Conservation (phyloP, 352 stramenopile genomes). For the Phytophthora podocarpi region DNA sequence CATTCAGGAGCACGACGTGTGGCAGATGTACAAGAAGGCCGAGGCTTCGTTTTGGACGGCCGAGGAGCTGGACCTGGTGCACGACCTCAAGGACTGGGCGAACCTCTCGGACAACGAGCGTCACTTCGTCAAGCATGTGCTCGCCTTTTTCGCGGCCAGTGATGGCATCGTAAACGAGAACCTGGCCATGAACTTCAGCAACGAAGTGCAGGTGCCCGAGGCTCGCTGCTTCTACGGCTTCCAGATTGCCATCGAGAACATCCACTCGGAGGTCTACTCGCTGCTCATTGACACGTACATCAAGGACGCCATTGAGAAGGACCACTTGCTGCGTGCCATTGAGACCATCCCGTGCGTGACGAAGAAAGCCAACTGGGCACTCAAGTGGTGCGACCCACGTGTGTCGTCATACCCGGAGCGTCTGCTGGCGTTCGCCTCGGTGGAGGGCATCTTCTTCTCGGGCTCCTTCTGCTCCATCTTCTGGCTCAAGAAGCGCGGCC, state of each 20-base stretch:
- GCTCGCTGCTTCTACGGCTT: slow-evolving; percentile 99
- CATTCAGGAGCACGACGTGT: slow-evolving; percentile 97
- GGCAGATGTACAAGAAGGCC: slow-evolving; percentile 99
- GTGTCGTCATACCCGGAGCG: slow-evolving; percentile 96
- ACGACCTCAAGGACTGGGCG: slow-evolving; percentile 96
- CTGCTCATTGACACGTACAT: slow-evolving; percentile 99
- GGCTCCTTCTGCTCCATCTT: slow-evolving; percentile 99
- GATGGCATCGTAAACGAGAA: slow-evolving; percentile 99
- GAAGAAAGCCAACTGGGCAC: slow-evolving; percentile 97
- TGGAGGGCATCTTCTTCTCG: slow-evolving; percentile 99
- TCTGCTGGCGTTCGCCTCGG: slow-evolving; percentile 96
- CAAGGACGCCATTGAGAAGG: slow-evolving; percentile 95
- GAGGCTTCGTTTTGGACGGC: slow-evolving; percentile 99
- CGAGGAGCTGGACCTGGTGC: slow-evolving; percentile 97
- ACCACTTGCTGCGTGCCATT: slow-evolving; percentile 95
- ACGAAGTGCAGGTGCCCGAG: slow-evolving; percentile 97
- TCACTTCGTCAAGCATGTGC: slow-evolving; percentile 97
- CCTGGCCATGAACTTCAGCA: slow-evolving; percentile 98
- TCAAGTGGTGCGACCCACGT: slow-evolving; percentile 95
- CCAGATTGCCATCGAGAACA: slow-evolving; percentile 99
- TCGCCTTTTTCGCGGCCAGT: slow-evolving; percentile 98
- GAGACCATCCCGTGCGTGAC: slow-evolving; percentile 97
- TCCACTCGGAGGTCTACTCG: slow-evolving; percentile 99
- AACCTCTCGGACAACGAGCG: slow-evolving; percentile 95
- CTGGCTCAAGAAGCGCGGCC: slow-evolving; percentile 99